These are phyloP conservation scores for Blastomyces silverae DNA, from an alignment of 2,329 filamentous ascomycete genomes.

Conservation along the genomic window DNA sequence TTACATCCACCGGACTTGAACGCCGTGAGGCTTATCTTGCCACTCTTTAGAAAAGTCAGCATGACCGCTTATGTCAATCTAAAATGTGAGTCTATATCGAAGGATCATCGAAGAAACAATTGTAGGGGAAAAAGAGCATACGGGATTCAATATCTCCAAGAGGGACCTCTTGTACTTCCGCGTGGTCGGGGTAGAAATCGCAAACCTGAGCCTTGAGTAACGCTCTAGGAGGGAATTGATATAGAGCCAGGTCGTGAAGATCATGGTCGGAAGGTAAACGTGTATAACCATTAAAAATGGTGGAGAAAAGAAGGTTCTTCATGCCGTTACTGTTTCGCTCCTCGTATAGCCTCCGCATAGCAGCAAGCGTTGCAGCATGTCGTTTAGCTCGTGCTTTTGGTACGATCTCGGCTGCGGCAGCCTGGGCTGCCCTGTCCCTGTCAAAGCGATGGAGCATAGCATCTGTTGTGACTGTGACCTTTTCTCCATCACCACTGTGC, in stretches of 20 bases:
- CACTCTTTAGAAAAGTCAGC: slow-evolving; percentile 8
- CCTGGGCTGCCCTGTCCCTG: slow-evolving; percentile 7
- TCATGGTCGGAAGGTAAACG: slow-evolving; percentile 9
- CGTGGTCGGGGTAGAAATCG: slow-evolving; percentile 7
- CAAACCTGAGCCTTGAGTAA: slow-evolving; percentile 6
- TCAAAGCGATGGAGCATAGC: slow-evolving; percentile 9
- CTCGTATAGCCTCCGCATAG: slow-evolving; percentile 3
- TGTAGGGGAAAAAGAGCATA: not conserved
- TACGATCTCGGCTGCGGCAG: slow-evolving; percentile 4
- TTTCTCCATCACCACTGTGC: slow-evolving; percentile 5
- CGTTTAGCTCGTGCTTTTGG: slow-evolving; percentile 6
- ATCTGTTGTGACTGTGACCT: slow-evolving; percentile 10
- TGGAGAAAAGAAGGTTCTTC: slow-evolving; percentile 9
- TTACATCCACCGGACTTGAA: slow-evolving; percentile 12
- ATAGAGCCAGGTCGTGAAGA: slow-evolving; percentile 6
- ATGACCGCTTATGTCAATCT: not conserved
- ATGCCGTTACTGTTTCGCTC: slow-evolving; percentile 9
- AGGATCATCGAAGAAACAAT: not conserved
- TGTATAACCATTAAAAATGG: slow-evolving; percentile 6
- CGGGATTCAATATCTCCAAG: slow-evolving; percentile 11
- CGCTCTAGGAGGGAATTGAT: slow-evolving; percentile 8
- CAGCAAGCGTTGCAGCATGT: slow-evolving; percentile 8
- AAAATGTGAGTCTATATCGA: not conserved
- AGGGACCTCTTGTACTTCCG: not conserved
- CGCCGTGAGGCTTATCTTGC: slow-evolving; percentile 1